Evolutionary conservation across 2,329 filamentous ascomycete species (phyloP).

Genomic region (Macrophomina pseudophaseolina): DNA sequence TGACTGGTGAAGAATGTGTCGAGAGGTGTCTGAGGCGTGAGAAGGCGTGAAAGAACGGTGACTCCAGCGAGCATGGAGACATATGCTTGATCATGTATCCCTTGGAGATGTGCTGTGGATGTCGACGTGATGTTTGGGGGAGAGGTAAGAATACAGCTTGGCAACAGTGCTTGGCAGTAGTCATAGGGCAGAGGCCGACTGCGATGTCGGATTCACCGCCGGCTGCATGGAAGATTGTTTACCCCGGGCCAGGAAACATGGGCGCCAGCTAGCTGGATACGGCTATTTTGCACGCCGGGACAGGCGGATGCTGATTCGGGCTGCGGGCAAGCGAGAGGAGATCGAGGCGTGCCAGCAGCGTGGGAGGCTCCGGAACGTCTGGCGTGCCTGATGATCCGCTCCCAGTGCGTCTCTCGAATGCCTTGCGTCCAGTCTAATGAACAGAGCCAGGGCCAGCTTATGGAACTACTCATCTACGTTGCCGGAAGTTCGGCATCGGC

Average conservation of each 20-base stretch:
- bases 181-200: neutral
- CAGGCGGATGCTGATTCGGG: neutral
- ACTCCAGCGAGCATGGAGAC: neutral
- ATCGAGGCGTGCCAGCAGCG: neutral
- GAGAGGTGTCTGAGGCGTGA: neutral
- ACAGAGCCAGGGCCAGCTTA: neutral
- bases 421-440: neutral
- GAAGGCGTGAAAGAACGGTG: neutral
- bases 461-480: neutral
- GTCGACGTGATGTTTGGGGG: neutral
- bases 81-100: neutral
- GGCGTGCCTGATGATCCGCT: neutral
- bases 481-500: neutral
- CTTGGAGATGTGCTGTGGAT: neutral
- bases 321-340: neutral
- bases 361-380: neutral
- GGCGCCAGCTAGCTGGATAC: neutral
- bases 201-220: slow-evolving; percentile 17
- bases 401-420: neutral
- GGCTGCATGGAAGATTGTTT: neutral
- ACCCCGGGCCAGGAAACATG: neutral
- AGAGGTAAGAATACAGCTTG: neutral
- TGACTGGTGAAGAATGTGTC: neutral
- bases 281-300: slow-evolving; percentile 1
- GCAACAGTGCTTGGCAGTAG: neutral